Percentiles rank a stretch among this genome's conserved stretches.
These are phyloP conservation scores for Lepiota brunneoincarnata DNA, from an alignment of 768 basidiomycete species.

Conservation along the genomic window DNA sequence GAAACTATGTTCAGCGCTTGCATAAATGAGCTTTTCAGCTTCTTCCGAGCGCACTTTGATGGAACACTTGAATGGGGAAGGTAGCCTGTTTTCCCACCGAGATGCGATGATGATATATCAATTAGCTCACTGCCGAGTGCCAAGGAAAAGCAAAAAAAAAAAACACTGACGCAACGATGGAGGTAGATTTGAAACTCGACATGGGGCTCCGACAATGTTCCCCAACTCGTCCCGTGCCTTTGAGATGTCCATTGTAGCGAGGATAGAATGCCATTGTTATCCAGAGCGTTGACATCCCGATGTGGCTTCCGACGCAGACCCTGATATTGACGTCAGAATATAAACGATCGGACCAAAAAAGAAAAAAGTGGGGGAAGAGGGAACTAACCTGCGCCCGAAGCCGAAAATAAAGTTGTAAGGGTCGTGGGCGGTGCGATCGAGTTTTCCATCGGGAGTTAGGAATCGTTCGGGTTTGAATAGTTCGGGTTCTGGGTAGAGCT, in stretches of 20 bases:
- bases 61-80: slow-evolving; percentile 24
- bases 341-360: neutral
- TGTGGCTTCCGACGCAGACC: slow-evolving; percentile 28
- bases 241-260: slow-evolving; percentile 27
- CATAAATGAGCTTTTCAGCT: slow-evolving; percentile 18
- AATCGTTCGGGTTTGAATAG: slow-evolving; percentile 38
- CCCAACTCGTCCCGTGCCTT: slow-evolving; percentile 25
- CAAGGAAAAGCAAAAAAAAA: neutral
- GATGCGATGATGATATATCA: too few species aligned
- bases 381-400: slow-evolving; percentile 24
- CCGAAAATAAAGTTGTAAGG: slow-evolving; percentile 22
- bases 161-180: slow-evolving; percentile 28
- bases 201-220: slow-evolving; percentile 22
- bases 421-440: slow-evolving; percentile 15
- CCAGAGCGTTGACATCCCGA: slow-evolving; percentile 25
- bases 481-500: slow-evolving; percentile 32
- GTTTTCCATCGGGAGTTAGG: slow-evolving; percentile 17
- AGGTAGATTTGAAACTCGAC: slow-evolving; percentile 15
- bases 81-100: too few species aligned
- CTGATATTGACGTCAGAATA: slow-evolving; percentile 8
- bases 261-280: slow-evolving; percentile 26
- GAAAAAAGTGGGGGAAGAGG: too few species aligned
- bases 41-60: slow-evolving; percentile 26
- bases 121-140: too few species aligned
- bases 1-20: slow-evolving; percentile 4